phyloP scores from a whole-genome alignment of 2,329 filamentous ascomycete genomes.

The Leptographium wingfieldii region DNA sequence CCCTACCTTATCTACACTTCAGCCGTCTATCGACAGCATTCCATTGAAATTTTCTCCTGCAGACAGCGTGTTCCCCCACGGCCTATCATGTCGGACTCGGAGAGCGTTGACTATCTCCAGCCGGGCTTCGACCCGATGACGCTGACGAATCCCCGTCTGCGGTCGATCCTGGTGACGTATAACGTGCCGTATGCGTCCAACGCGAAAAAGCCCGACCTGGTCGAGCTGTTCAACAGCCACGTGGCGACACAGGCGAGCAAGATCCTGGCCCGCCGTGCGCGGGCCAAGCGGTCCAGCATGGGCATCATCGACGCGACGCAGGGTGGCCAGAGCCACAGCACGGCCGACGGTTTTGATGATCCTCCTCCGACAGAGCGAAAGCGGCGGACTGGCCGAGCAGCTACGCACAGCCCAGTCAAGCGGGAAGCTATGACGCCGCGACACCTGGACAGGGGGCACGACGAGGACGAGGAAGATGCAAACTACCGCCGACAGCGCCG shows the following conservation, averaged over 20 bases:
- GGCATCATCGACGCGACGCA: slow-evolving; percentile 66
- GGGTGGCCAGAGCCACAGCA: slow-evolving; percentile 41
- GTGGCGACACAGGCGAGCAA: slow-evolving; percentile 67
- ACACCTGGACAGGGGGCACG: slow-evolving; percentile 10
- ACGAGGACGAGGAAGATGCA: slow-evolving; percentile 1
- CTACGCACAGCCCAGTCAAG: neutral
- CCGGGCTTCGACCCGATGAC: slow-evolving; percentile 72
- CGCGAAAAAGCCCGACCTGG: slow-evolving; percentile 81
- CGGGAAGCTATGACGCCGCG: too few species aligned
- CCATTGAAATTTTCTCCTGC: neutral
- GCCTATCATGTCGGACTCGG: slow-evolving; percentile 47
- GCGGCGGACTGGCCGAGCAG: neutral
- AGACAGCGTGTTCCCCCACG: slow-evolving; percentile 4
- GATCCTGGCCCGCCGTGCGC: slow-evolving; percentile 60
- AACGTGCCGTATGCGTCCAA: slow-evolving; percentile 74
- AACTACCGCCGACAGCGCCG: slow-evolving; percentile 18
- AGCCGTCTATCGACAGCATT: neutral
- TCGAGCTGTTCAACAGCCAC: slow-evolving; percentile 70
- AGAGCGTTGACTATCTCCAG: slow-evolving; percentile 68
- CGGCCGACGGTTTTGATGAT: slow-evolving; percentile 26
- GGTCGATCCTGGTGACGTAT: slow-evolving; percentile 83
- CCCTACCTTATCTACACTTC: neutral
- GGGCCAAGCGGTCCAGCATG: slow-evolving; percentile 72
- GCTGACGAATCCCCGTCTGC: slow-evolving; percentile 77
- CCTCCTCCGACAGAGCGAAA: neutral